Base-by-base conservation (phyloP, 2,329 filamentous ascomycete species). In the Nigrospora sphaerica region DNA sequence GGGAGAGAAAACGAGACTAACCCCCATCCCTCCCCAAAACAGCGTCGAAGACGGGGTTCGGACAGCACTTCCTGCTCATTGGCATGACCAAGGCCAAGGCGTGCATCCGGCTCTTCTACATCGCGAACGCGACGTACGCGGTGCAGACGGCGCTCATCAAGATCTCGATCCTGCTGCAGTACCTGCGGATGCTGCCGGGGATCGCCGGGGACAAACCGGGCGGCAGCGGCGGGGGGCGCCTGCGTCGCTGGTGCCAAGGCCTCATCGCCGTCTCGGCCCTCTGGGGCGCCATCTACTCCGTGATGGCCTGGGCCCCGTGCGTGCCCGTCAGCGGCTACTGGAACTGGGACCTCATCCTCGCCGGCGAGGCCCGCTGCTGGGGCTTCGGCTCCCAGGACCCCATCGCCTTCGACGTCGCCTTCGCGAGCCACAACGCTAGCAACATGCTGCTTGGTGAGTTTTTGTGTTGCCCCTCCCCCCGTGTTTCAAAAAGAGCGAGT, bases 131-230 rank as follows among this genome's bases (percentile, higher is more conserved):
- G 10, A 53, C 59, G 7, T 68, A 65, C 49, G 54, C 49, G n/a
- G 48, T 62, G 39, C 64, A 63, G 11, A 64, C 61, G 12, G 58
- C 60, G 0, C 55, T 66, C 18, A 62, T 65, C 52, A 68, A 68
- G 41, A 52, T 67, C 9, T 65, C 63, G 6, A 58, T 68, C 0
- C 54, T 68, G 2, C 46, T 62, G 9, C 65, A 68, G 34, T 68
- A 65, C 49, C 57, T 67, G n/a, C 61, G 64, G 6, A 53, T 67
- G 14, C 52, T 45, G 52, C 2, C 46, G 44, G 9, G 54, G 50
- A 9, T 45, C 14, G 4, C 34, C 47, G 16, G 51, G 58, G 28
- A 44, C 46, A 13, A 19, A 54, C 52, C 47, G 39, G 56, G 46
- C 32, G 45, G 6, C 4, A 23, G 51, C 11, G 46, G n/a, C 14